These are phyloP conservation scores for Setomelanomma holmii DNA, from an alignment of 2,329 filamentous ascomycete genomes.

Conservation along the genomic window DNA sequence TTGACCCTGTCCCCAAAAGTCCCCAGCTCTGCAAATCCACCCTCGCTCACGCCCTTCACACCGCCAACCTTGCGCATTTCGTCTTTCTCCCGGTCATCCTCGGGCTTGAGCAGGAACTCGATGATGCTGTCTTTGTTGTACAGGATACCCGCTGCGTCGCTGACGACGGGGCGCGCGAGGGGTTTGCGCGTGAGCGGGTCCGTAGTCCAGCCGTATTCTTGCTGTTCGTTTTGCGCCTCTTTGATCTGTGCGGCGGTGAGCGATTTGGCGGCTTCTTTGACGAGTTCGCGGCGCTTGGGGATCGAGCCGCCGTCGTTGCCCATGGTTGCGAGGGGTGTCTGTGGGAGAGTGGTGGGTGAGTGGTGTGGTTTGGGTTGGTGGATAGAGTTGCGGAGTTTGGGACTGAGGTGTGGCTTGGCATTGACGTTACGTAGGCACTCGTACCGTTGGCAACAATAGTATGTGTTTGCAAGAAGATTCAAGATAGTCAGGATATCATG, in stretches of 20 bases:
- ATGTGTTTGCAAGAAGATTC: no score
- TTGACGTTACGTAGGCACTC: background rate
- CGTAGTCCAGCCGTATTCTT: constrained; percentile 84
- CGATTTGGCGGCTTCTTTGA: constrained; percentile 86
- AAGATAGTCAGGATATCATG: background rate
- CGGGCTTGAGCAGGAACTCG: constrained; percentile 67
- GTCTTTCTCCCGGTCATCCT: constrained; percentile 64
- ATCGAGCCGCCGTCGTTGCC: constrained; percentile 98
- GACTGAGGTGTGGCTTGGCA: constrained; percentile 8
- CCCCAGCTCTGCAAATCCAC: constrained; percentile 56
- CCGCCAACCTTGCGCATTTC: constrained; percentile 55
- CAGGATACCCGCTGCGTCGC: constrained; percentile 80
- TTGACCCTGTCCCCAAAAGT: constrained; percentile 71
- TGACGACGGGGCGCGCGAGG: constrained; percentile 78
- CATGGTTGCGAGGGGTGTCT: constrained; percentile 61
- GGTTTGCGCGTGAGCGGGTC: constrained; percentile 85
- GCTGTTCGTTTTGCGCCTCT: constrained; percentile 82
- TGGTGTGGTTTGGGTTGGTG: constrained; percentile 1
- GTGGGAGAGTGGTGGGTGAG: constrained; percentile 6
- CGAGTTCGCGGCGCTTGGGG: constrained; percentile 91
- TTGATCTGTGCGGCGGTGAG: constrained; percentile 87
- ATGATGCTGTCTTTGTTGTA: constrained; percentile 96
- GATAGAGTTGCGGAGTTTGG: constrained; percentile 26
- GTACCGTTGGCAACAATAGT: no score
- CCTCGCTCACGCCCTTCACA: constrained; percentile 63